Evolutionary conservation across 2,329 filamentous ascomycete genomes (phyloP).

Genomic region (Fusarium sacchari): DNA sequence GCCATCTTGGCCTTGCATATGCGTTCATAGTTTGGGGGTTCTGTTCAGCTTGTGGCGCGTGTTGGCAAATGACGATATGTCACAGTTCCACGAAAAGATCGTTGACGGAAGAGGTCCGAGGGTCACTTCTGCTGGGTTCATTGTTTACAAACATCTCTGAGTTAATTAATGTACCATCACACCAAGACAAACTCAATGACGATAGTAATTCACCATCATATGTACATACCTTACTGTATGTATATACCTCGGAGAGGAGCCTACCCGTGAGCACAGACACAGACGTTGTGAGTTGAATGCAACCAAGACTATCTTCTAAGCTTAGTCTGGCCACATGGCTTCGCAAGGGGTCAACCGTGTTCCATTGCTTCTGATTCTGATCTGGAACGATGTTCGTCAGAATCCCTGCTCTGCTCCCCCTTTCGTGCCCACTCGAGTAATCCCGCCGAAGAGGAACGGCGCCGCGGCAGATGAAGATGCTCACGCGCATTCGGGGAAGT

Average conservation of each 20-base stretch:
- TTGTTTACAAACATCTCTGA: not conserved
- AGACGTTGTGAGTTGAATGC: not conserved
- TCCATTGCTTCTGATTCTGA: constrained; percentile 30
- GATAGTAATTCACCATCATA: not conserved
- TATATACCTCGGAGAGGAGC: not conserved
- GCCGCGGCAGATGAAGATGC: constrained; percentile 35
- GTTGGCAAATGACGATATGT: not conserved
- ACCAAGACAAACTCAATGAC: not conserved
- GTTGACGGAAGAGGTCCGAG: not conserved
- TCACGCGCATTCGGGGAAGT: constrained; percentile 13
- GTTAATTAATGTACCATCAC: not conserved
- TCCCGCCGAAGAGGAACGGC: constrained; percentile 14
- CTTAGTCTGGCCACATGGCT: constrained; percentile 33
- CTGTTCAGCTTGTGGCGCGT: not conserved
- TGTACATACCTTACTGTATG: too few species aligned
- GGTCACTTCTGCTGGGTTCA: not conserved
- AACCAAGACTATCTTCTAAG: not conserved
- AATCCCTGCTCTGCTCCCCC: constrained; percentile 26
- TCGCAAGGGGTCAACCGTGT: constrained; percentile 28
- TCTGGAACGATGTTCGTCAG: constrained; percentile 22
- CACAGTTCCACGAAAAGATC: not conserved
- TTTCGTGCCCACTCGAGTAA: constrained; percentile 21
- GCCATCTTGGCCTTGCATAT: not conserved
- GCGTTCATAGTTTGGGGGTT: not conserved
- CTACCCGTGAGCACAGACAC: constrained; percentile 14